Conservation (phyloP, 148 eudicot genomes). For the Euryodendron excelsum region DNA sequence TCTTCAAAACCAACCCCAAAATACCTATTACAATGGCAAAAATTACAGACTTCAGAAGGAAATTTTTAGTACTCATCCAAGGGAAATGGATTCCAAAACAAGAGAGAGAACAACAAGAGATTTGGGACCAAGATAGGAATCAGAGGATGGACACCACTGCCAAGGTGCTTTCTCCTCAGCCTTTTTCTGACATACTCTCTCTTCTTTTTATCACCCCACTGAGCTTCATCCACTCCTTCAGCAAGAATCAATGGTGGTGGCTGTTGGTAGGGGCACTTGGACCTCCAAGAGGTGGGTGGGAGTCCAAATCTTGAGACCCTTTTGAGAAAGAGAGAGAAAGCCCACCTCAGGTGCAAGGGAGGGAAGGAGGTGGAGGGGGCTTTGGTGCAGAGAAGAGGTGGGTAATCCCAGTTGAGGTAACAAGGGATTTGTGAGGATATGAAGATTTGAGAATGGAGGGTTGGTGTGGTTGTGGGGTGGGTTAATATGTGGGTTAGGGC, state of each 20-base stretch:
- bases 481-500: conserved; percentile 80
- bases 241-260: conserved; percentile 78
- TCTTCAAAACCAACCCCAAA: neutral
- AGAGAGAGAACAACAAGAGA: conserved; percentile 36
- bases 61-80: conserved; percentile 22
- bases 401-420: conserved; percentile 82
- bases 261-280: conserved; percentile 73
- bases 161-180: conserved; percentile 29
- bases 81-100: conserved; percentile 61
- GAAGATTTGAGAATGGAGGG: conserved; percentile 74
- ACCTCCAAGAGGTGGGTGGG: conserved; percentile 73
- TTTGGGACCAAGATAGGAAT: conserved; percentile 73
- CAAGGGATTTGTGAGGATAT: conserved; percentile 75
- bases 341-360: conserved; percentile 42
- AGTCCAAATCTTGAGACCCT: conserved; percentile 53
- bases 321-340: conserved; percentile 54
- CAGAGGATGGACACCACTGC: conserved; percentile 47
- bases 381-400: conserved; percentile 48
- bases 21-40: neutral
- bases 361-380: conserved; percentile 21
- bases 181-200: conserved; percentile 53
- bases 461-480: conserved; percentile 64
- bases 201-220: conserved; percentile 66
- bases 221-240: conserved; percentile 66
- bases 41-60: neutral